Conservation (phyloP, 2,329 filamentous ascomycete genomes). For the Paraconiothyrium brasiliense region DNA sequence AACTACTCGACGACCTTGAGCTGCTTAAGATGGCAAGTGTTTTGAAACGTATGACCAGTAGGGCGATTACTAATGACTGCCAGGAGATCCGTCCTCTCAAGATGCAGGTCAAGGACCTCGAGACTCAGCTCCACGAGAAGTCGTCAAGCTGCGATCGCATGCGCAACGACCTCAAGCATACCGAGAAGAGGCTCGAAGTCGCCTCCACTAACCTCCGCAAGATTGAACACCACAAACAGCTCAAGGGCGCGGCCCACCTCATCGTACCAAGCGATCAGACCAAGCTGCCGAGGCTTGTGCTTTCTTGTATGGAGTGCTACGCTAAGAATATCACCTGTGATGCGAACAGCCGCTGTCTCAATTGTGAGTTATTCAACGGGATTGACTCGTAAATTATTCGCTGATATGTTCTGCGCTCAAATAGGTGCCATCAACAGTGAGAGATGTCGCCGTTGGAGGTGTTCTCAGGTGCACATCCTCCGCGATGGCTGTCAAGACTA, state of each 20-base stretch:
- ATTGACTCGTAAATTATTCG: neutral
- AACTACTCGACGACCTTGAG: slow-evolving; percentile 23
- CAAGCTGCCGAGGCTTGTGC: slow-evolving; percentile 32
- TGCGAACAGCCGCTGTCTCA: slow-evolving; percentile 28
- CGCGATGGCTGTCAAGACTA: slow-evolving; percentile 32
- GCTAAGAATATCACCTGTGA: slow-evolving; percentile 38
- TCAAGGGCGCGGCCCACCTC: slow-evolving; percentile 39
- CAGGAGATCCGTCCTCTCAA: slow-evolving; percentile 4
- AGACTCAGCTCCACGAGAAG: slow-evolving; percentile 30
- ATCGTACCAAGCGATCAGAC: slow-evolving; percentile 27
- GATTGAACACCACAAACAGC: slow-evolving; percentile 22
- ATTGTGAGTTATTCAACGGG: slow-evolving; percentile 23
- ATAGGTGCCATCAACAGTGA: slow-evolving; percentile 21
- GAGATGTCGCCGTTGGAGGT: slow-evolving; percentile 41
- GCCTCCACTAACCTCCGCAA: slow-evolving; percentile 22
- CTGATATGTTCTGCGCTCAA: neutral
- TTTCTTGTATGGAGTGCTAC: slow-evolving; percentile 43
- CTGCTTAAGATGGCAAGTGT: slow-evolving; percentile 2
- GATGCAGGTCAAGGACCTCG: neutral
- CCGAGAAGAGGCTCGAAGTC: slow-evolving; percentile 18
- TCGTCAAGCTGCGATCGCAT: slow-evolving; percentile 29
- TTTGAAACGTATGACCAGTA: slow-evolving; percentile 19
- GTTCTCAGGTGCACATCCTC: slow-evolving; percentile 35
- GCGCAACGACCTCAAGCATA: slow-evolving; percentile 26
- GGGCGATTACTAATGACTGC: neutral